Conservation (phyloP, 345 rosid species). For the Draba incana region DNA sequence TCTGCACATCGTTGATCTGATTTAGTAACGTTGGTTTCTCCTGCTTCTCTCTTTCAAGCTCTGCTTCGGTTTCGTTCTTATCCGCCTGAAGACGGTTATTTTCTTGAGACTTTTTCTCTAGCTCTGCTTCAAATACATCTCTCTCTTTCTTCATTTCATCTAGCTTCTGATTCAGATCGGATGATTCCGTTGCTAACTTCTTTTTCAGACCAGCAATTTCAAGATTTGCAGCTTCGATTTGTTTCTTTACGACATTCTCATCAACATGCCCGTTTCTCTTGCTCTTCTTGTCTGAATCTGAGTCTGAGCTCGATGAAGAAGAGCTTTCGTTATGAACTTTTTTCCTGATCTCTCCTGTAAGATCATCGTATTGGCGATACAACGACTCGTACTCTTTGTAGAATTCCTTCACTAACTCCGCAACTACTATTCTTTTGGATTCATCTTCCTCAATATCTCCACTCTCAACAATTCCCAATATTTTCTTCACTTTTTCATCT, state of each 20-base stretch:
- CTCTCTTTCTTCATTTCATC: no score
- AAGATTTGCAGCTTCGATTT: slow-evolving; percentile 58
- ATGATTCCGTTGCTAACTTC: slow-evolving; percentile 53
- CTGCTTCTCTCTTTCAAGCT: slow-evolving; percentile 56
- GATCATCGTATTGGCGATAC: slow-evolving; percentile 65
- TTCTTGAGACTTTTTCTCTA: not conserved
- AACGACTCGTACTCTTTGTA: slow-evolving; percentile 68
- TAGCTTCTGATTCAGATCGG: slow-evolving; percentile 41
- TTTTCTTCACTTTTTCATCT: slow-evolving; percentile 67
- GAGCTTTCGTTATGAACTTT: slow-evolving; percentile 49
- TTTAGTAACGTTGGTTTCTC: slow-evolving; percentile 49
- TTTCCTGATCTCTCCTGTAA: slow-evolving; percentile 69
- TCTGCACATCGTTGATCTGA: slow-evolving; percentile 51
- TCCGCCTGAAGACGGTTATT: slow-evolving; percentile 39
- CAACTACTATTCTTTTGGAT: slow-evolving; percentile 58
- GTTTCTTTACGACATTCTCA: slow-evolving; percentile 53
- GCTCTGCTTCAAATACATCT: no score
- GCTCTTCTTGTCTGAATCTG: slow-evolving; percentile 55
- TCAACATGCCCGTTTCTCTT: slow-evolving; percentile 55
- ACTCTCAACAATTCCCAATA: slow-evolving; percentile 66
- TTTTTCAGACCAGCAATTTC: slow-evolving; percentile 61
- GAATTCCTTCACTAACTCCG: slow-evolving; percentile 66
- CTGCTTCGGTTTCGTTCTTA: slow-evolving; percentile 49
- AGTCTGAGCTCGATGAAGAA: slow-evolving; percentile 82
- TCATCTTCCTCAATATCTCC: slow-evolving; percentile 61